Evolutionary conservation across 495 filamentous ascomycete genomes (phyloP), one percentile per base, ranked within the genome.

Genomic region (Sordaria brevicollis): DNA sequence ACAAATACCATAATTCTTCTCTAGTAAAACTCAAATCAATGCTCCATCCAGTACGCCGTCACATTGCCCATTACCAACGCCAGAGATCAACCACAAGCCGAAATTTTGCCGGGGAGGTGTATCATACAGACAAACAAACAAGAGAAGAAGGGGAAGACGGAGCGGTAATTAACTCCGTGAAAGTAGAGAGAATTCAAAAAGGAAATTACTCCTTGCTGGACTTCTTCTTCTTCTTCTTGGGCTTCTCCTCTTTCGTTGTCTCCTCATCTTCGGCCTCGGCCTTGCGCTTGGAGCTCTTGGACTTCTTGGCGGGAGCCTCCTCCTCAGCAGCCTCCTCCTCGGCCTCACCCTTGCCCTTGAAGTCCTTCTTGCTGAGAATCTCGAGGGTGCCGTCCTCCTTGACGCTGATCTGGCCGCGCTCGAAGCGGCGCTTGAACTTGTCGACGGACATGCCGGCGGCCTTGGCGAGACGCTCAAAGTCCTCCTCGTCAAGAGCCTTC

Each of bases 321-420:
- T 73, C 67, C 36, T 88, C 89, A 77, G 85, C 86, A 68, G 82
- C 70, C 33, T 73, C 68, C 35, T 88, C 89, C 78, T 85, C 86
- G 70, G 81, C 81, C 36, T 84, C 84, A 66, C 81, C 81, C 31
- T 82, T 82, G 75, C 86, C 87, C 86, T 88, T 89, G 66, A 73
- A 66, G 38, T 88, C 88, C 81, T 92, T 92, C 84, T 91, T 91
- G 79, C 84, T 88, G 67, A 89, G 71, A 5, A 88, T 71, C 69
- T 85, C 81, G 9, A 89, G 83, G 65, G 80, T 88, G 43, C 88
- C 89, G 65, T 86, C 83, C 3, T 81, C 78, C 65, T 81, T 83
- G 69, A 91, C 81, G 71, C 81, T 81, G 75, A 91, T 90, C 78
- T 90, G 85, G 10, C 89, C 89, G 19, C 85, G 82, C 74, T 89